Evolutionary conservation across 805 yeast species (phyloP).

Genomic region (Torulaspora quercuum): DNA sequence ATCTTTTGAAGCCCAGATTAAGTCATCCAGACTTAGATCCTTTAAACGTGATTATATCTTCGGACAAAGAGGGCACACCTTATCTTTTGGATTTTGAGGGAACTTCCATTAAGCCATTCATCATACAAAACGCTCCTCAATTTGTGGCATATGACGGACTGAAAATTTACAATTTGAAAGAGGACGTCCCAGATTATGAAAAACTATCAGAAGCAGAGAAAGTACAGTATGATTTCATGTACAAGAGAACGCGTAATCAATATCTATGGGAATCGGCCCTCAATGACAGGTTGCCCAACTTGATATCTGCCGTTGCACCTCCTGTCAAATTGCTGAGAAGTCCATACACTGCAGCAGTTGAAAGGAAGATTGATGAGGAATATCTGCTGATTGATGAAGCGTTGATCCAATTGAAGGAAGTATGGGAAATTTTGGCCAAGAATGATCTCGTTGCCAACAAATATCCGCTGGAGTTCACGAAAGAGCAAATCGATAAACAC

Average conservation of each 20-base stretch:
- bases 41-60: conserved; percentile 65
- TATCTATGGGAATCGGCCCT: conserved; percentile 79
- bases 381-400: conserved; percentile 63
- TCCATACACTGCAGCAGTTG: conserved; percentile 60
- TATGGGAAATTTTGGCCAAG: conserved; percentile 65
- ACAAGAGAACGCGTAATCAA: conserved; percentile 86
- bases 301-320: conserved; percentile 77
- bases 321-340: conserved; percentile 72
- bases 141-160: conserved; percentile 87
- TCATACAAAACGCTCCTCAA: conserved; percentile 72
- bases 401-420: conserved; percentile 58
- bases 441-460: conserved; percentile 51
- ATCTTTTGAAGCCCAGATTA: conserved; percentile 68
- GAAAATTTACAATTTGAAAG: conserved; percentile 69
- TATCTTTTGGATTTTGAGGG: conserved; percentile 82
- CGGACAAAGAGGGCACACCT: conserved; percentile 37
- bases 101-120: conserved; percentile 73
- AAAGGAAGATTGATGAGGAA: conserved; percentile 54
- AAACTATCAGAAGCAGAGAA: conserved; percentile 67
- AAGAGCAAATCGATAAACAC: conserved; percentile 56
- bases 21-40: conserved; percentile 87
- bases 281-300: conserved; percentile 57
- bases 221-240: conserved; percentile 81
- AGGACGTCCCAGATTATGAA: conserved; percentile 70
- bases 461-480: conserved; percentile 61